Base-by-base conservation (phyloP, 345 rosid species). In the Barbarea vulgaris region DNA sequence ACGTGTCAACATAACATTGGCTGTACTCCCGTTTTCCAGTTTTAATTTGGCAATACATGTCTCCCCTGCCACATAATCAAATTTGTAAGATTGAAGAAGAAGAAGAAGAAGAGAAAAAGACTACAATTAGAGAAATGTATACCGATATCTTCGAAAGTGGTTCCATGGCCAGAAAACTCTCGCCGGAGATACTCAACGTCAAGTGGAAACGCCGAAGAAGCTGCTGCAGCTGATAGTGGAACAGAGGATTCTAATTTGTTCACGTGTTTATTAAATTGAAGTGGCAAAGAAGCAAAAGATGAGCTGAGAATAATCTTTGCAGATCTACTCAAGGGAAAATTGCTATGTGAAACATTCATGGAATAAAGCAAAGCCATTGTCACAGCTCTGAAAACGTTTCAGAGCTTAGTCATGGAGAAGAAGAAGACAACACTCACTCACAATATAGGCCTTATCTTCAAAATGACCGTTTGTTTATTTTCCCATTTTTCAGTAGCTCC, bases 81-180 rank as follows among this genome's bases (percentile, higher is more conserved):
- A 69, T 17, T 31, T 30, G 62, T 51, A 60, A 75, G 27, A 14
- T 12, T 19, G 17, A 53, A 6, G 58, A 54, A 6, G 0, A 13
- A 41, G 5, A 24, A 57, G 9, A 57, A 57, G 57, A 52, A 25
- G n/a, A n/a, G n/a, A n/a, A 6, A 9, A 44, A 59, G 50, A 71
- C 7, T 51, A n/a, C 31, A 68, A 4, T 0, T 28, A 13, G 1
- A 60, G 36, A 33, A 9, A 2, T 30, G 10, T 27, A 39, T 71
- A n/a, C 86, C 89, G 2, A 91, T 78, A 19, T 79, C 81, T 68
- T 91, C 85, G 27, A 93, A 91, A 62, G 86, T 83, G 58, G 91
- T 89, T 60, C 97, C 97, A 69, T 85, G 96, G 18, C 91, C 94
- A 72, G 90, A 82, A 75, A 91, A 88, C 66, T 91, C 94, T 65